Percentiles rank a stretch among this genome's conserved stretches.
Evolutionary conservation across 2,329 filamentous ascomycete species (phyloP).

Genomic region (Colletotrichum zoysiae): DNA sequence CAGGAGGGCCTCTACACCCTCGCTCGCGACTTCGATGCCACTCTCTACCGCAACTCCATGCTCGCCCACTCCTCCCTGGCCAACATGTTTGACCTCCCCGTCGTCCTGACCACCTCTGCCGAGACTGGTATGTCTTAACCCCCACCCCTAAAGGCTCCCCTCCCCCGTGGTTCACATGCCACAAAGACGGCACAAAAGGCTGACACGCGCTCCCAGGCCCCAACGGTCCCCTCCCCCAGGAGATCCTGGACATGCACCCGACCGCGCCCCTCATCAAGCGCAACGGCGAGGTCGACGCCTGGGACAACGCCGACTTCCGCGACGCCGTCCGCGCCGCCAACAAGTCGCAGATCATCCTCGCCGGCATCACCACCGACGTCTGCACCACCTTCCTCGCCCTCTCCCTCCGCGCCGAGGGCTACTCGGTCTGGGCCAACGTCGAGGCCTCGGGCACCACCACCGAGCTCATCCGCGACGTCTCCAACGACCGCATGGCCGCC

Average conservation of each 20-base stretch:
- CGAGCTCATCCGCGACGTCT: slow-evolving; percentile 69
- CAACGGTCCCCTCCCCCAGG: slow-evolving; percentile 78
- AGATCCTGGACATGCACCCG: slow-evolving; percentile 77
- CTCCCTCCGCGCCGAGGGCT: slow-evolving; percentile 77
- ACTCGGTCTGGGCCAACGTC: slow-evolving; percentile 79
- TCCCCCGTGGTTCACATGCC: too few species aligned
- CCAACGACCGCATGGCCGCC: slow-evolving; percentile 74
- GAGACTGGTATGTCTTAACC: slow-evolving; percentile 58
- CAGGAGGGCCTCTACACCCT: slow-evolving; percentile 53
- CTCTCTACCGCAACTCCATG: slow-evolving; percentile 75
- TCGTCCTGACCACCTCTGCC: slow-evolving; percentile 78
- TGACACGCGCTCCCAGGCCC: slow-evolving; percentile 61
- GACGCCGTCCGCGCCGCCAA: slow-evolving; percentile 73
- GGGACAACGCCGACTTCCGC: slow-evolving; percentile 79
- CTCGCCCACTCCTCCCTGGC: slow-evolving; percentile 76
- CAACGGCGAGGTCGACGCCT: slow-evolving; percentile 80
- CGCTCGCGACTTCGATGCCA: slow-evolving; percentile 75
- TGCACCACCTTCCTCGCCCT: slow-evolving; percentile 81
- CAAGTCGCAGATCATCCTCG: slow-evolving; percentile 78
- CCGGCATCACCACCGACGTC: slow-evolving; percentile 80
- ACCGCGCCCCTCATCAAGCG: slow-evolving; percentile 74
- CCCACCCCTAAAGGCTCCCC: rapidly evolving
- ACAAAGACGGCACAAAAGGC: background rate
- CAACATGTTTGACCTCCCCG: slow-evolving; percentile 75
- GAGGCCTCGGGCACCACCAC: slow-evolving; percentile 78